Conservation (phyloP, 2,329 filamentous ascomycete genomes). For the Thielaviopsis cerberus region DNA sequence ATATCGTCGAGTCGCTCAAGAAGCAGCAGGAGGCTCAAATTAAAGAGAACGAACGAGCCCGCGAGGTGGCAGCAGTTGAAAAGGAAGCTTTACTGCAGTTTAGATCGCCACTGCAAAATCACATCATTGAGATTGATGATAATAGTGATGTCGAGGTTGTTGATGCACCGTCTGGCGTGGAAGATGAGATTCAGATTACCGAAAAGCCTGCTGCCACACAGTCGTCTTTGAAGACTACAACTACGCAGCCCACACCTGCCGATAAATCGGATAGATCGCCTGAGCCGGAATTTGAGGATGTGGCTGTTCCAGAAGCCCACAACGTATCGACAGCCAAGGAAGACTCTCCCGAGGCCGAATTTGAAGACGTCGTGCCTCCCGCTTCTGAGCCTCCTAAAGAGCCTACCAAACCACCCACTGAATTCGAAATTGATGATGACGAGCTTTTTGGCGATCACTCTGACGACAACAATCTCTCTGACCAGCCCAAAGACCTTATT, state of each 20-base stretch:
- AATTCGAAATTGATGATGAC: slow-evolving; percentile 19
- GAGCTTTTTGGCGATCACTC: slow-evolving; percentile 24
- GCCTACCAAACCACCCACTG: not conserved
- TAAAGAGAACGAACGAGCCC: slow-evolving; percentile 46
- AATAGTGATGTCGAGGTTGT: slow-evolving; percentile 35
- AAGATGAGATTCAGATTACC: not conserved
- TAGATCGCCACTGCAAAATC: slow-evolving; percentile 23
- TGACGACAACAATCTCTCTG: slow-evolving; percentile 15
- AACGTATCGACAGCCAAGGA: not conserved
- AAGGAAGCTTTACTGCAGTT: slow-evolving; percentile 16
- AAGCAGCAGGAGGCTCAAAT: slow-evolving; percentile 36
- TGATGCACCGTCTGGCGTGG: slow-evolving; percentile 18
- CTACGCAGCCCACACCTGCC: not conserved
- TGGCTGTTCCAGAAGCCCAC: not conserved
- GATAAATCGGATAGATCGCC: slow-evolving; percentile 1
- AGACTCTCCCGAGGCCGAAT: slow-evolving; percentile 16
- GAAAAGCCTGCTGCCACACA: not conserved
- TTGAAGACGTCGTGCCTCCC: slow-evolving; percentile 23
- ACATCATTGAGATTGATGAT: slow-evolving; percentile 43
- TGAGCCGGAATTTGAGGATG: slow-evolving; percentile 8
- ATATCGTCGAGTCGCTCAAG: slow-evolving; percentile 45
- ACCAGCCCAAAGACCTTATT: slow-evolving; percentile 57
- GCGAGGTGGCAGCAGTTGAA: slow-evolving; percentile 37
- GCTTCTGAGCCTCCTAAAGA: slow-evolving; percentile 13
- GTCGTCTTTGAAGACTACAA: not conserved